These are phyloP conservation scores for Lactarius pseudohatsudake DNA, from an alignment of 768 basidiomycete genomes.

Conservation along the genomic window DNA sequence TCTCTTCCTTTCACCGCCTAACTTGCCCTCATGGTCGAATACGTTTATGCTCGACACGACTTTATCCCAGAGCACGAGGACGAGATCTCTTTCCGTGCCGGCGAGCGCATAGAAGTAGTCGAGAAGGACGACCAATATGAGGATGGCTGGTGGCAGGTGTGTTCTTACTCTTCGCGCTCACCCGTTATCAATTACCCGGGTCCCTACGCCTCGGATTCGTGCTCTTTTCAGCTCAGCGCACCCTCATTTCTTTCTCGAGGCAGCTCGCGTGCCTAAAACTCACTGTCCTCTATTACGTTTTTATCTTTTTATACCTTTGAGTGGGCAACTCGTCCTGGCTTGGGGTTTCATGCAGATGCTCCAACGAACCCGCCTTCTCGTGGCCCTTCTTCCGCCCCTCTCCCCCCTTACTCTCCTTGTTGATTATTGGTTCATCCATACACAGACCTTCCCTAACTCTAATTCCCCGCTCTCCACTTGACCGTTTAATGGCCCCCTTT, in stretches of 20 bases:
- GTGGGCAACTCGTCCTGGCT: neutral
- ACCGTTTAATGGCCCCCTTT: constrained; percentile 20
- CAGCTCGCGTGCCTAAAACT: neutral
- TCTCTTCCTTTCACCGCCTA: neutral
- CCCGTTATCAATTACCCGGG: neutral
- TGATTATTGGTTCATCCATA: neutral
- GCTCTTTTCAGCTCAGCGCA: neutral
- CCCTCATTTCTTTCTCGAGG: constrained; percentile 17
- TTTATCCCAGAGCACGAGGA: constrained; percentile 93
- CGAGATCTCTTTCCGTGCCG: constrained; percentile 81
- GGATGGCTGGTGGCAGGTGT: constrained; percentile 95
- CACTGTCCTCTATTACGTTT: neutral
- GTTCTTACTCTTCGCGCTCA: constrained; percentile 27
- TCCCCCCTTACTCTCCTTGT: neutral
- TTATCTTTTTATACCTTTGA: neutral
- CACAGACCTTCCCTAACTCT: neutral
- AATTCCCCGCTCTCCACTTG: neutral
- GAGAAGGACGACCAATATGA: constrained; percentile 92
- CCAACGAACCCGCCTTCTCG: neutral
- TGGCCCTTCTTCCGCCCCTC: neutral
- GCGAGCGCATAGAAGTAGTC: constrained; percentile 84
- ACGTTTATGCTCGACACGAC: constrained; percentile 85
- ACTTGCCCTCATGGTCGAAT: constrained; percentile 59
- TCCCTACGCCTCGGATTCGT: neutral
- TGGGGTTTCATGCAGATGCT: neutral